Evolutionary conservation across 441 rosid species (phyloP).

Genomic region (Sinapis alba): DNA sequence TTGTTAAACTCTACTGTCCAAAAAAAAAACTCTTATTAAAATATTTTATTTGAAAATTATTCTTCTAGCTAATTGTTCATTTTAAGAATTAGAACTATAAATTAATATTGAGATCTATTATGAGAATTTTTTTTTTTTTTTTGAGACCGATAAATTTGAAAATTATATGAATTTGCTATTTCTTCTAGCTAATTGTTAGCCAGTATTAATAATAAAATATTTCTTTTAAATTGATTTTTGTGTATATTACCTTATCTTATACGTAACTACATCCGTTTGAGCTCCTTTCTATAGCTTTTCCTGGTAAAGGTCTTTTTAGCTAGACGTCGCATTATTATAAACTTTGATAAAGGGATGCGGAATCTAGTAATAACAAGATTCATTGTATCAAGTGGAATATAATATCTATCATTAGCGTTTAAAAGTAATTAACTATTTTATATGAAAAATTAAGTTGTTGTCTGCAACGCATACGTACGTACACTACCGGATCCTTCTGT

Average conservation of each 20-base stretch:
- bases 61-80: background rate
- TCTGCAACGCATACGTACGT: background rate
- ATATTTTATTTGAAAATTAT: background rate
- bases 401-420: background rate
- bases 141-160: no score
- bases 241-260: background rate
- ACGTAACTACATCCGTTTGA: slow-evolving; percentile 18
- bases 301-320: slow-evolving; percentile 20
- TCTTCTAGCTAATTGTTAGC: no score
- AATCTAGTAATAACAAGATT: background rate
- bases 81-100: no score
- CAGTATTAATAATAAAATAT: no score
- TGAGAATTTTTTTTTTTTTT: no score
- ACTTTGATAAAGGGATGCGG: background rate
- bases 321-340: slow-evolving; percentile 20
- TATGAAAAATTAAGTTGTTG: background rate
- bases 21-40: no score
- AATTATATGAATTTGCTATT: no score
- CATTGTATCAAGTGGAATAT: background rate
- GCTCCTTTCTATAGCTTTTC: slow-evolving; percentile 1
- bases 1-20: background rate
- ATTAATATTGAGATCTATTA: no score
- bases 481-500: background rate
- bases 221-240: no score
- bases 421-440: background rate